These are phyloP conservation scores for Coemansia sp. DNA, from an alignment of 192 early-diverging fungal species.

Conservation along the genomic window DNA sequence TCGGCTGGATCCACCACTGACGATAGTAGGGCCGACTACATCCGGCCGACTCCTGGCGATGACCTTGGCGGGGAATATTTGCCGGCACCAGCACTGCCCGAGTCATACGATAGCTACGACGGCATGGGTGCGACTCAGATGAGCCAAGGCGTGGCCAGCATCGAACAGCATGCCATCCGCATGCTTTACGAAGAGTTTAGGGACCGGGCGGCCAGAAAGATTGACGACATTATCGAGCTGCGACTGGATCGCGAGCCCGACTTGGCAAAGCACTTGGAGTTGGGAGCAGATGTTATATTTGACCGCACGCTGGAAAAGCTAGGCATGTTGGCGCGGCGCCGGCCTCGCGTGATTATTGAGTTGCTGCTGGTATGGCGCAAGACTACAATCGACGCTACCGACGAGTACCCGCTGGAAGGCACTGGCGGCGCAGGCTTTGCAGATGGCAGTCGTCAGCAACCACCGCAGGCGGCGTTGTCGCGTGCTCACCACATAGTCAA, in stretches of 20 bases:
- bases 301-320: conserved; percentile 80
- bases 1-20: conserved; percentile 2
- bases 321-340: conserved; percentile 77
- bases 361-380: conserved; percentile 77
- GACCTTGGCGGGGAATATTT: not conserved
- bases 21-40: not conserved
- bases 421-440: not conserved
- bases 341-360: conserved; percentile 85
- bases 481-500: conserved; percentile 45
- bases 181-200: conserved; percentile 53
- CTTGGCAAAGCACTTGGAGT: conserved; percentile 60
- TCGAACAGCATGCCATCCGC: conserved; percentile 52
- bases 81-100: not conserved
- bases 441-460: not conserved
- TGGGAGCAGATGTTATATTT: conserved; percentile 73
- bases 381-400: conserved; percentile 57
- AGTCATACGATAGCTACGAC: conserved; percentile 11
- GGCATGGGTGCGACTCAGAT: not conserved
- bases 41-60: not conserved
- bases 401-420: conserved; percentile 45
- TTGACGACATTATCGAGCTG: conserved; percentile 42
- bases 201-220: conserved; percentile 39
- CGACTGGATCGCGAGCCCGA: conserved; percentile 65
- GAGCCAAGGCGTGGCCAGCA: conserved; percentile 16
- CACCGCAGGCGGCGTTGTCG: conserved; percentile 26